Base-by-base conservation (phyloP, 2,329 filamentous ascomycete genomes). In the Nemania sp. region DNA sequence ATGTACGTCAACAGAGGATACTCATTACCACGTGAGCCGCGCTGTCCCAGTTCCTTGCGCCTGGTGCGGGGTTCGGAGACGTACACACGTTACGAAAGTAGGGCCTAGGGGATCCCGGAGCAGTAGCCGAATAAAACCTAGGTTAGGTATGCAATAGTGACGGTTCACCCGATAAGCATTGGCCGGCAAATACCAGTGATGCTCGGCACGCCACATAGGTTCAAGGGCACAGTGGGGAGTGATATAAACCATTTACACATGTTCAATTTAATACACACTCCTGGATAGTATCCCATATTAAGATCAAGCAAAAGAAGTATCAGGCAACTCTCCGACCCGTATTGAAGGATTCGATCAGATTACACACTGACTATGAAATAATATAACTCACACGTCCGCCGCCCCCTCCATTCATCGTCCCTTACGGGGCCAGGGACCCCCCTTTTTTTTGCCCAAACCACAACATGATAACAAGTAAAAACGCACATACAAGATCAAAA, bases 221-320 rank as follows among this genome's bases (percentile, higher is more conserved):
- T 22, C 31, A 50, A 50, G n/a, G 40, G 24, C 23, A 44, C n/a
- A 24, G 37, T 36, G 56, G 59, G 20, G 61, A 59, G 8, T 62
- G 60, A 33, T 23, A 44, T 37, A 24, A 14, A 17, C 36, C 30
- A 49, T 42, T 15, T 31, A 52, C 15, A 49, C 17, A 15, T 42
- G 46, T 52, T 24, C 30, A 51, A 49, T 55, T 26, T 52, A 52
- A 37, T 49, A 45, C 34, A 43, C 28, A 22, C 33, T 30, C 41
- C 43, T 41, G 28, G 33, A 54, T 42, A 49, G 26, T 41, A 41
- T 37, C 34, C 20, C 15, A 42, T 33, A 49, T 36, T 39, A 45
- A 52, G 49, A 41, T 30, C 15, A 45, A 33, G 41, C 28, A 39
- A 40, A 39, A 24, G 31, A 36, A 40, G 41, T 34, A 41, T 31